phyloP scores from a whole-genome alignment of 2,329 filamentous ascomycete species.

The Fusarium paranaense region DNA sequence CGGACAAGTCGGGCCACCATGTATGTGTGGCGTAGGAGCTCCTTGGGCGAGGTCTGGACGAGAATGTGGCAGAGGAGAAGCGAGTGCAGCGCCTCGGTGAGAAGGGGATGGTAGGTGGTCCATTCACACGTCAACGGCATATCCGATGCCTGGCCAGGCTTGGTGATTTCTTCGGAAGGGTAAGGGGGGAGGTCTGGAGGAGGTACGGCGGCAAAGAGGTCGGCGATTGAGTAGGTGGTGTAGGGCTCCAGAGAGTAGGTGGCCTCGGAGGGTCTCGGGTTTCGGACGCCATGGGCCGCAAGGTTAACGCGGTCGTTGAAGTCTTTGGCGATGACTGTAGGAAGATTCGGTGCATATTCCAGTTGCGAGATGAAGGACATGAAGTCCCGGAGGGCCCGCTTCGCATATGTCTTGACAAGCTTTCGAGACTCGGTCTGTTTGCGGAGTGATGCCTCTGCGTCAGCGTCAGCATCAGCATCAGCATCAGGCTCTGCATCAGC shows the following conservation, averaged over 20 bases:
- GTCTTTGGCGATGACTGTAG: slow-evolving; percentile 68
- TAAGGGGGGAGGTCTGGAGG: slow-evolving; percentile 76
- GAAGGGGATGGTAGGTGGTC: slow-evolving; percentile 80
- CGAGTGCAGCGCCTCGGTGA: slow-evolving; percentile 82
- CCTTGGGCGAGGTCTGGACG: slow-evolving; percentile 80
- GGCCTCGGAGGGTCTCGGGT: slow-evolving; percentile 52
- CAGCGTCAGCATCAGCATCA: neutral
- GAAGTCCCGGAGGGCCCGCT: slow-evolving; percentile 81
- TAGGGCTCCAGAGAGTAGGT: slow-evolving; percentile 46
- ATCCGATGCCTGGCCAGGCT: slow-evolving; percentile 46
- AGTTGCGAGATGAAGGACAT: slow-evolving; percentile 77
- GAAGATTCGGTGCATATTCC: slow-evolving; percentile 81
- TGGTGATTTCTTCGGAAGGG: slow-evolving; percentile 60
- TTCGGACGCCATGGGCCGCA: slow-evolving; percentile 61
- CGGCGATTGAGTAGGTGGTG: slow-evolving; percentile 61
- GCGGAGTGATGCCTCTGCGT: slow-evolving; percentile 11
- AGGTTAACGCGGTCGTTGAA: slow-evolving; percentile 69
- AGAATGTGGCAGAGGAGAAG: slow-evolving; percentile 84
- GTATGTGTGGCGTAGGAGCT: slow-evolving; percentile 82
- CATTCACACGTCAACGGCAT: slow-evolving; percentile 45
- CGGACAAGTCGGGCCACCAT: slow-evolving; percentile 82
- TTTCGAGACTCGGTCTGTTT: slow-evolving; percentile 61
- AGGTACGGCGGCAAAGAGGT: slow-evolving; percentile 77
- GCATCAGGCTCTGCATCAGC: neutral
- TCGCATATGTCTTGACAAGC: slow-evolving; percentile 78